Evolutionary conservation across 129 eudicot genomes (phyloP).

Genomic region (Lonicera japonica): DNA sequence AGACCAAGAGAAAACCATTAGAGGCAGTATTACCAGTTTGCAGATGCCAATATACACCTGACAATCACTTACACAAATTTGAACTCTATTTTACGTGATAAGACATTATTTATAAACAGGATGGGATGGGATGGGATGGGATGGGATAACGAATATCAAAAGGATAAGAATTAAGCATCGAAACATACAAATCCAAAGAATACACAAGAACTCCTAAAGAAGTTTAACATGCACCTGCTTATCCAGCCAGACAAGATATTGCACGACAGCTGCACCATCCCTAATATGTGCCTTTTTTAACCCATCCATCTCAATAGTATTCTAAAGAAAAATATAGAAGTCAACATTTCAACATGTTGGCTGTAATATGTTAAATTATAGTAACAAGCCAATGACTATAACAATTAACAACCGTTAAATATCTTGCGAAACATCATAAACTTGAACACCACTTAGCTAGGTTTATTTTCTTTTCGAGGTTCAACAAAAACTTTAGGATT

Average conservation of each 20-base stretch:
- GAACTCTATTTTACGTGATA: background rate
- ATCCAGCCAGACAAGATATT: constrained; percentile 94
- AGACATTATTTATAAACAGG: background rate
- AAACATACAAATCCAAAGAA: background rate
- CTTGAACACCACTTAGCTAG: background rate
- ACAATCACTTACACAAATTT: no score
- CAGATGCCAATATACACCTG: no score
- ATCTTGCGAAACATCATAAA: background rate
- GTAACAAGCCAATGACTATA: no score
- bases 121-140: background rate
- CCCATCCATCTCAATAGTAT: constrained; percentile 88
- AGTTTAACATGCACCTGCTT: constrained; percentile 48
- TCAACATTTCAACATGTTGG: background rate
- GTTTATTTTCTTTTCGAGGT: no score
- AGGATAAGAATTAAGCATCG: background rate
- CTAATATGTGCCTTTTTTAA: constrained; percentile 86
- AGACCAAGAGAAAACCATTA: no score
- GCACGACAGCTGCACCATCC: constrained; percentile 99
- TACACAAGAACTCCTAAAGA: background rate
- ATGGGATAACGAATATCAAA: background rate
- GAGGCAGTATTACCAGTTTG: no score
- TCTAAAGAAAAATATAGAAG: constrained; percentile 31
- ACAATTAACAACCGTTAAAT: background rate
- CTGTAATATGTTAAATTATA: no score
- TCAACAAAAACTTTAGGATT: no score